Percentiles rank a stretch among this genome's conserved stretches.
Evolutionary conservation across 2,329 filamentous ascomycete species (phyloP).

Genomic region (Alternaria brassicae): DNA sequence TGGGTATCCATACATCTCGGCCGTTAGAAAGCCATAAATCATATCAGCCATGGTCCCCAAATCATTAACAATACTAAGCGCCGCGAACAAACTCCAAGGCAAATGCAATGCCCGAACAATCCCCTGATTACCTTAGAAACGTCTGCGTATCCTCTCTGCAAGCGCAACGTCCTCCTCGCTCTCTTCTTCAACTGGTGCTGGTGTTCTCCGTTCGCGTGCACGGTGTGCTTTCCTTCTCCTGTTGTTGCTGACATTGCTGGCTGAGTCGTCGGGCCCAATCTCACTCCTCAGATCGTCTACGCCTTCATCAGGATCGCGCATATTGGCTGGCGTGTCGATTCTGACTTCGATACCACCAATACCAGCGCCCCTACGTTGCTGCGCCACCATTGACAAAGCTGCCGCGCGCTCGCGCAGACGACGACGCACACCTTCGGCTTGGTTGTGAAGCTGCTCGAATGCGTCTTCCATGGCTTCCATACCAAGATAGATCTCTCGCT

Average conservation of each 20-base stretch:
- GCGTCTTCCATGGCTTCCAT: conserved; percentile 96
- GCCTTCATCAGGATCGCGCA: conserved; percentile 42
- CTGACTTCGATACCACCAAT: conserved; percentile 52
- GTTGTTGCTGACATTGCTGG: conserved; percentile 79
- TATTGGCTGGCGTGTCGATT: conserved; percentile 58
- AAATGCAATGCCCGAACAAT: conserved; percentile 9
- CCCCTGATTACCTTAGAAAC: conserved; percentile 23
- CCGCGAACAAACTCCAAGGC: conserved; percentile 10
- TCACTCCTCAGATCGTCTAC: conserved; percentile 54
- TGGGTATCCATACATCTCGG: conserved; percentile 38
- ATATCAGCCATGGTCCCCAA: conserved; percentile 16
- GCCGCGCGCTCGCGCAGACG: conserved; percentile 82
- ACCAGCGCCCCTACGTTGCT: conserved; percentile 61
- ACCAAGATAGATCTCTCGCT: conserved; percentile 88
- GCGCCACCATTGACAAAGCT: conserved; percentile 72
- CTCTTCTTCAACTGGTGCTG: conserved; percentile 71
- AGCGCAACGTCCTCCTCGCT: conserved; percentile 37
- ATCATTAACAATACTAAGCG: conserved; percentile 10
- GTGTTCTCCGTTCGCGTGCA: conserved; percentile 72
- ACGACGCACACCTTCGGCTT: conserved; percentile 80
- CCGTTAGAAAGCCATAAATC: conserved; percentile 31
- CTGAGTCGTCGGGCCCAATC: conserved; percentile 78
- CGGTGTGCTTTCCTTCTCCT: conserved; percentile 71
- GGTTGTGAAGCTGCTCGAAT: conserved; percentile 87
- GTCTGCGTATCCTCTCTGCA: conserved; percentile 38